Percentiles rank a stretch among this genome's conserved stretches.
Conservation (phyloP, 2,329 filamentous ascomycete genomes). For the Raffaelea deltoideospora region DNA sequence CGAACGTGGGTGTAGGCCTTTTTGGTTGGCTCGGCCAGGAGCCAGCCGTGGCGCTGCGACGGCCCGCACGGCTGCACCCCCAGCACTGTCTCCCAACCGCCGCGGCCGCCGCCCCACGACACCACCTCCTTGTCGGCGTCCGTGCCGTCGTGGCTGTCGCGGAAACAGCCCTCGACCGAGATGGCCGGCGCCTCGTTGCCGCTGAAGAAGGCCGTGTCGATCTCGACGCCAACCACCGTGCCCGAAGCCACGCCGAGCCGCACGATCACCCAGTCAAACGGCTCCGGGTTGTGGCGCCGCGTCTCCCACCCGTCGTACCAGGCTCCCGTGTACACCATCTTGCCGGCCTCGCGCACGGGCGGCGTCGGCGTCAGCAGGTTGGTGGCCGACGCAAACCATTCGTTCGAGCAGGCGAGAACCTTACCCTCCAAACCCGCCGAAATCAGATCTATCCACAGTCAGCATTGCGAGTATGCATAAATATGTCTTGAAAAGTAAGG, state of each 20-base stretch:
- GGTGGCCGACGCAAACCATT: conserved; percentile 52
- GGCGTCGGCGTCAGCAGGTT: conserved; percentile 50
- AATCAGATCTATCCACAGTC: conserved; percentile 33
- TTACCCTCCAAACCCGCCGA: conserved; percentile 47
- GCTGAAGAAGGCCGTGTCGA: conserved; percentile 69
- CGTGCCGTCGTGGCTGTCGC: conserved; percentile 28
- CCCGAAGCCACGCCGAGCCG: conserved; percentile 56
- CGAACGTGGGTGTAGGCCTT: conserved; percentile 68
- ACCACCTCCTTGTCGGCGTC: conserved; percentile 35
- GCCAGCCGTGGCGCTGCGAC: conserved; percentile 59
- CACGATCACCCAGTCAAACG: conserved; percentile 53
- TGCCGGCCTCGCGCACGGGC: conserved; percentile 47
- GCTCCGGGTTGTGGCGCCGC: conserved; percentile 45
- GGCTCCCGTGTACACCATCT: conserved; percentile 54
- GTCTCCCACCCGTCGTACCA: conserved; percentile 64
- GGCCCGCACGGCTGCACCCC: conserved; percentile 58
- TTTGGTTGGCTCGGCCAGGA: conserved; percentile 38
- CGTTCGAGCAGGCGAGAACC: conserved; percentile 49
- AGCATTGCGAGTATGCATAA: not conserved
- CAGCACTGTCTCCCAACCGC: conserved; percentile 59
- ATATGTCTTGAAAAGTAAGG: too few species aligned
- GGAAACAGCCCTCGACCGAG: conserved; percentile 63
- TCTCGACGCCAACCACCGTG: conserved; percentile 57
- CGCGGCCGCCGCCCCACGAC: conserved; percentile 41
- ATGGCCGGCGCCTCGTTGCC: conserved; percentile 72